phyloP scores from a whole-genome alignment of 768 basidiomycete species.

The Botryobasidium botryosum region DNA sequence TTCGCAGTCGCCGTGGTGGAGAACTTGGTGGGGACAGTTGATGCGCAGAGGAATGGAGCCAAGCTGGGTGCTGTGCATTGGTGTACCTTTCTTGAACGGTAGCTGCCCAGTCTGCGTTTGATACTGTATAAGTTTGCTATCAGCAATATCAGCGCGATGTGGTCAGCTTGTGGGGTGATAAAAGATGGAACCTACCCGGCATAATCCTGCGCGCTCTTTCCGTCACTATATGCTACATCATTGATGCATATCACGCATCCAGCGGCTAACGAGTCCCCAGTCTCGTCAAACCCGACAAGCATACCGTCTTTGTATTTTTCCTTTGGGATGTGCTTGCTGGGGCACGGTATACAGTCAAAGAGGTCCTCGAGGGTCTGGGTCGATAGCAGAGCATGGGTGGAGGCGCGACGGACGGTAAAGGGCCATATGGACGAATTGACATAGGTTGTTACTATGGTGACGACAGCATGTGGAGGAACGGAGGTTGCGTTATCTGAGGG shows the following conservation, averaged over 20 bases:
- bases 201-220: conserved; percentile 33
- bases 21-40: conserved; percentile 65
- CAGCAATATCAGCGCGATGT: not conserved
- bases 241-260: conserved; percentile 48
- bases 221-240: conserved; percentile 40
- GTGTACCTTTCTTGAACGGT: conserved; percentile 23
- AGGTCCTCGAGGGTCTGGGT: conserved; percentile 56
- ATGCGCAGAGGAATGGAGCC: conserved; percentile 40
- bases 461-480: too few relatives aligned
- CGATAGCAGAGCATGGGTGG: conserved; percentile 52
- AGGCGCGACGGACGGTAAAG: conserved; percentile 40
- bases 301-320: not conserved
- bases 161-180: conserved; percentile 1
- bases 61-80: conserved; percentile 34
- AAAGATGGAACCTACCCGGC: conserved; percentile 27
- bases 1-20: conserved; percentile 70
- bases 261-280: conserved; percentile 20
- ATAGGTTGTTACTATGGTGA: too few relatives aligned
- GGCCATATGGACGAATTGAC: too few relatives aligned
- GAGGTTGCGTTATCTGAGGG: too few relatives aligned
- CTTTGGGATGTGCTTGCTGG: conserved; percentile 34
- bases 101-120: conserved; percentile 20
- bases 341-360: conserved; percentile 40
- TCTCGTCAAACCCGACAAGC: conserved; percentile 1
- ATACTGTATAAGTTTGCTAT: conserved; percentile 33